phyloP scores from a whole-genome alignment of 2,329 filamentous ascomycete genomes.

The Arthrinium puccinioides region DNA sequence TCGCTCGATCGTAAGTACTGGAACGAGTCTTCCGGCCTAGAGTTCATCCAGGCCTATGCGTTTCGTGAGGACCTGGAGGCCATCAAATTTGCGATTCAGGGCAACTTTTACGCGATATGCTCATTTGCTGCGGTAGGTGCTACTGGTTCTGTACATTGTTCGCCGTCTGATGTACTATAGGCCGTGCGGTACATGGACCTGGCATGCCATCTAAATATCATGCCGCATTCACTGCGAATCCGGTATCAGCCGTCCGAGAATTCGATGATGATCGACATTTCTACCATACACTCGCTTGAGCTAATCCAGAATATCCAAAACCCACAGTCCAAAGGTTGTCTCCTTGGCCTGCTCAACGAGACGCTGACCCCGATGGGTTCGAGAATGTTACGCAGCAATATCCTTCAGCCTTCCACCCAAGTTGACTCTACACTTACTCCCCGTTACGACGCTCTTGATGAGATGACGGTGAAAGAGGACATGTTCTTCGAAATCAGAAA shows the following conservation, averaged over 20 bases:
- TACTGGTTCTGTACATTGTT: too few relatives aligned
- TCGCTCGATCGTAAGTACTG: conserved; percentile 72
- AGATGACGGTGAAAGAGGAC: conserved; percentile 73
- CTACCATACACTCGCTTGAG: conserved; percentile 80
- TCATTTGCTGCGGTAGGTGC: conserved; percentile 73
- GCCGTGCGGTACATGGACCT: conserved; percentile 75
- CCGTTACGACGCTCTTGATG: conserved; percentile 77
- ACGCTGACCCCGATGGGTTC: conserved; percentile 85
- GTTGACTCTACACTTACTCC: conserved; percentile 56
- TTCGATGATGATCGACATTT: conserved; percentile 91
- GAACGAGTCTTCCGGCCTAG: conserved; percentile 70
- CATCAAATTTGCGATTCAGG: conserved; percentile 69
- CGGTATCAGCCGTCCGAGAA: conserved; percentile 83
- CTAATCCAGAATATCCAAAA: conserved; percentile 81
- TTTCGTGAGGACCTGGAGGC: conserved; percentile 74
- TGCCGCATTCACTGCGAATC: conserved; percentile 74
- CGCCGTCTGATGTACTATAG: too few relatives aligned
- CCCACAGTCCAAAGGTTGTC: conserved; percentile 68
- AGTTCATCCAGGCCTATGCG: conserved; percentile 72
- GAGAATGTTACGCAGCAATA: conserved; percentile 73
- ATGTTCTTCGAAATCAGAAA: conserved; percentile 73
- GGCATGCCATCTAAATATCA: conserved; percentile 60
- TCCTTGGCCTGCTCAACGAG: conserved; percentile 80
- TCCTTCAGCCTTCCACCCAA: conserved; percentile 79
- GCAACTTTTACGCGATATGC: conserved; percentile 82